Evolutionary conservation across 2,329 filamentous ascomycete species (phyloP).

Genomic region (Tolypocladium tundrense): DNA sequence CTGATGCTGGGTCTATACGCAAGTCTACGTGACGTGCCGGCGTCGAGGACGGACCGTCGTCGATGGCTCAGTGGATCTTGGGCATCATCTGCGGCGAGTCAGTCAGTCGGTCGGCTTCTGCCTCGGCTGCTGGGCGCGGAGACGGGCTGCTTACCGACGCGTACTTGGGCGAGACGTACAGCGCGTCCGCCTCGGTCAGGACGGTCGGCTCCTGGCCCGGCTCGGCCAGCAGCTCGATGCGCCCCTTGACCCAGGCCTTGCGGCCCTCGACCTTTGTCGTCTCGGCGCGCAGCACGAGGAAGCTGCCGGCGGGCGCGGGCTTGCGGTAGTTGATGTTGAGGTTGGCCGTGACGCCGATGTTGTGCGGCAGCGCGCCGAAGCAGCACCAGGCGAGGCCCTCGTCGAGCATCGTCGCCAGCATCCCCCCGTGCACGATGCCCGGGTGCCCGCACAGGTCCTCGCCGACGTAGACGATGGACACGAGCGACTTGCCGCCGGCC

Average conservation of each 20-base stretch:
- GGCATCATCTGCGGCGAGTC: constrained; percentile 9
- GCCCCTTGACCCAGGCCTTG: constrained; percentile 88
- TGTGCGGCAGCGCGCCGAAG: constrained; percentile 79
- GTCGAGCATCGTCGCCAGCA: constrained; percentile 86
- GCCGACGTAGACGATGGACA: constrained; percentile 70
- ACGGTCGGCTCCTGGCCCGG: constrained; percentile 51
- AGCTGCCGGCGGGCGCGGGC: constrained; percentile 65
- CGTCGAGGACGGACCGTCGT: background rate
- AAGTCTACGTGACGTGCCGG: background rate
- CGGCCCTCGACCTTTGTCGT: constrained; percentile 82
- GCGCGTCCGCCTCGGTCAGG: constrained; percentile 70
- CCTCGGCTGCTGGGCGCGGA: background rate
- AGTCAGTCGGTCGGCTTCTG: background rate
- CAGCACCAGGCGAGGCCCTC: constrained; percentile 83
- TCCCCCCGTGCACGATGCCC: constrained; percentile 80
- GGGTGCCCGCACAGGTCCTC: constrained; percentile 78
- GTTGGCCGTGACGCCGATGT: constrained; percentile 77
- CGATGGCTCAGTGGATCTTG: constrained; percentile 2
- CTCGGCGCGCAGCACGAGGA: constrained; percentile 66
- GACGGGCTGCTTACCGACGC: constrained; percentile 49
- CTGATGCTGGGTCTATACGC: background rate
- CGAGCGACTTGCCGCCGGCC: constrained; percentile 55
- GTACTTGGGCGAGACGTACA: constrained; percentile 83
- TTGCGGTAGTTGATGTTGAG: constrained; percentile 74
- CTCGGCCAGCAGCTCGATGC: constrained; percentile 66